phyloP scores from a whole-genome alignment of 805 yeast species.

The Pichia exigua region DNA sequence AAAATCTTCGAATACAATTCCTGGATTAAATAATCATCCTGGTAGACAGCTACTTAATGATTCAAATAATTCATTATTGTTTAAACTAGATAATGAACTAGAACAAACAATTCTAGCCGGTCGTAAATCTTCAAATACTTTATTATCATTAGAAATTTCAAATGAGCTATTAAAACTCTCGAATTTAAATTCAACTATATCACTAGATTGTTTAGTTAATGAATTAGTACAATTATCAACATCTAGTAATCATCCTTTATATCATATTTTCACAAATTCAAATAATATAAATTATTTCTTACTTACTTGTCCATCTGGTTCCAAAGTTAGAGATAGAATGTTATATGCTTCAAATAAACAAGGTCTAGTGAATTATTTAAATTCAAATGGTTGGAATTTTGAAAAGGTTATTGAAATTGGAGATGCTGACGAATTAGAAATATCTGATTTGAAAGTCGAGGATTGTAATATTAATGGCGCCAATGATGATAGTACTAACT shows the following conservation, averaged over 20 bases:
- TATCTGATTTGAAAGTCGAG: slow-evolving; percentile 33
- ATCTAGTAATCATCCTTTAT: slow-evolving; percentile 2
- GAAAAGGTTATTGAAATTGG: slow-evolving; percentile 59
- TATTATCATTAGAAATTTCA: slow-evolving; percentile 3
- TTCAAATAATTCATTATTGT: slow-evolving; percentile 2
- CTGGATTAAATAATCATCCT: background rate
- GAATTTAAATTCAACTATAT: background rate
- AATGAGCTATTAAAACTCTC: slow-evolving; percentile 2
- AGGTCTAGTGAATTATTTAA: slow-evolving; percentile 48
- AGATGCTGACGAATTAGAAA: slow-evolving; percentile 60
- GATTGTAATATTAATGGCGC: background rate
- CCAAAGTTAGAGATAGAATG: slow-evolving; percentile 88
- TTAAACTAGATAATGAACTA: slow-evolving; percentile 1
- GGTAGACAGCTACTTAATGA: slow-evolving; percentile 3
- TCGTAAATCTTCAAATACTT: background rate
- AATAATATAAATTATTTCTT: slow-evolving; percentile 43
- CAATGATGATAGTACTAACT: too few relatives aligned
- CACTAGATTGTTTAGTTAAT: background rate
- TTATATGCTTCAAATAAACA: slow-evolving; percentile 76
- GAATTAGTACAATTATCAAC: background rate
- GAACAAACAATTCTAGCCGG: background rate
- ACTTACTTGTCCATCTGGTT: slow-evolving; percentile 84
- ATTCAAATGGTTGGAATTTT: slow-evolving; percentile 31
- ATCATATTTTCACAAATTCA: slow-evolving; percentile 9
- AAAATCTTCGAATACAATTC: slow-evolving; percentile 32